A percentile compares a stretch with the other conserved stretches of the same genome.
Conservation (phyloP, 2,329 filamentous ascomycete genomes). For the Apiospora rasikravindrae region DNA sequence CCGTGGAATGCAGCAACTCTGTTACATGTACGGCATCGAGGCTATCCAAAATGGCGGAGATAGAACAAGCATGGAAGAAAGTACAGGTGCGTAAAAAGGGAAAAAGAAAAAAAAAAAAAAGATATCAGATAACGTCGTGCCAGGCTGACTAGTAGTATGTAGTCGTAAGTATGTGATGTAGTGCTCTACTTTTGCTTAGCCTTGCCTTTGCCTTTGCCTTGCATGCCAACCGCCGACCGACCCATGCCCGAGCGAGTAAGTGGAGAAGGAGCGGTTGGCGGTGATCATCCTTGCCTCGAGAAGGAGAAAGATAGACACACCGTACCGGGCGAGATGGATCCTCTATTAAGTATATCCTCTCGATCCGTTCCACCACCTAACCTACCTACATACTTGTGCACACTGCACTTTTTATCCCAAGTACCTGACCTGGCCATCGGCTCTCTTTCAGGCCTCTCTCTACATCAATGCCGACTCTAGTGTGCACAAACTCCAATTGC, state of each 20-base stretch:
- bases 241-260: conserved; percentile 9
- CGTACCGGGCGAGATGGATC: not conserved
- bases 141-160: conserved; percentile 2
- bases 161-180: not conserved
- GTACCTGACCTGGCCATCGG: not conserved
- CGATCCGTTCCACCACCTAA: not conserved
- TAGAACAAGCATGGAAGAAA: not conserved
- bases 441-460: not conserved
- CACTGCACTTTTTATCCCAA: not conserved
- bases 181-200: not conserved
- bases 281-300: not conserved
- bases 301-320: not conserved
- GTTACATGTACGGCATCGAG: not conserved
- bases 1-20: not conserved
- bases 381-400: too few relatives aligned
- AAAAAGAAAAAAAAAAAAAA: not conserved
- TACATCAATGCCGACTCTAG: not conserved
- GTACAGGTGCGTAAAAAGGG: not conserved
- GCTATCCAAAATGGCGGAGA: not conserved
- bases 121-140: not conserved
- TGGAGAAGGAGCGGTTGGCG: conserved; percentile 2
- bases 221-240: not conserved
- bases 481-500: not conserved
- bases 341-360: too few relatives aligned
- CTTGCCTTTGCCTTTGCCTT: not conserved